Evolutionary conservation across 805 yeast genomes (phyloP).

Genomic region (Saccharomycopsis synnaedendra): DNA sequence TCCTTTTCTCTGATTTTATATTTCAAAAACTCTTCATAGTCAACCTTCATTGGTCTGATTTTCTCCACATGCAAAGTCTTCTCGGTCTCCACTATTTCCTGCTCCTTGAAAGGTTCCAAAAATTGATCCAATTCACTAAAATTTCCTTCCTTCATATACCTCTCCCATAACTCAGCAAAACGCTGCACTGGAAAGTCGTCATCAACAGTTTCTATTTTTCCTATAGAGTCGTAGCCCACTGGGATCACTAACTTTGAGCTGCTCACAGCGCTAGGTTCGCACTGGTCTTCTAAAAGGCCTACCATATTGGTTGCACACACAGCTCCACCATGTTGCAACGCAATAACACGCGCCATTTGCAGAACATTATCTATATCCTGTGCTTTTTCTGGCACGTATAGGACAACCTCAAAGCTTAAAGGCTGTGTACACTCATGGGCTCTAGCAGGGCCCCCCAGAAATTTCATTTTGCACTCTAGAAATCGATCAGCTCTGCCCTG

Average conservation of each 20-base stretch:
- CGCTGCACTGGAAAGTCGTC: constrained; percentile 1
- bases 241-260: constrained; percentile 4
- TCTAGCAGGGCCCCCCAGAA: background rate
- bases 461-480: too few relatives aligned
- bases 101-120: too few relatives aligned
- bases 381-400: background rate
- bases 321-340: constrained; percentile 11
- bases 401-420: background rate
- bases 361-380: constrained; percentile 2
- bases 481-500: too few relatives aligned
- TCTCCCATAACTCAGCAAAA: background rate
- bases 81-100: too few relatives aligned
- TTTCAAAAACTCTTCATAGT: too few relatives aligned
- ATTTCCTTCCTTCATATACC: background rate
- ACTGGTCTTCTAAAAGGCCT: background rate
- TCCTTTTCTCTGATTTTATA: too few relatives aligned
- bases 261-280: constrained; percentile 3
- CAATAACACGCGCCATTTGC: constrained; percentile 4
- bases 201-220: constrained; percentile 8
- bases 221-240: constrained; percentile 8
- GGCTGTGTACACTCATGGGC: background rate
- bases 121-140: too few relatives aligned
- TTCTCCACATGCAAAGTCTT: too few relatives aligned
- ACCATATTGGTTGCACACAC: background rate
- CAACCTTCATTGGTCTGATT: too few relatives aligned